phyloP scores from a whole-genome alignment of 1,284 basidiomycete genomes.

The Rugosomyces carneus region DNA sequence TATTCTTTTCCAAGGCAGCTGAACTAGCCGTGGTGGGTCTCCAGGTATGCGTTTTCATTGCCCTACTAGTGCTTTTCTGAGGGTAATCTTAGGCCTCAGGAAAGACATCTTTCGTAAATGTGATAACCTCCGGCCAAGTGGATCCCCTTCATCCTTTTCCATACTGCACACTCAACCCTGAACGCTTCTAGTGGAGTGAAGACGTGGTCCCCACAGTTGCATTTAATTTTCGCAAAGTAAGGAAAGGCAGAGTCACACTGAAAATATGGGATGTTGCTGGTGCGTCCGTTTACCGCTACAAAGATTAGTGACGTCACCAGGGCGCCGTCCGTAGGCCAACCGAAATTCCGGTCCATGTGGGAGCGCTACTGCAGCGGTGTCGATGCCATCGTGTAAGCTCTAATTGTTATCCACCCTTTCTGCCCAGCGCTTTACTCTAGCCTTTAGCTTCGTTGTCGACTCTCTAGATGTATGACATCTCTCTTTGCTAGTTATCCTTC shows the following conservation, averaged over 20 bases:
- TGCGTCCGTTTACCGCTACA: constrained; percentile 22
- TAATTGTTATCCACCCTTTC: constrained; percentile 1
- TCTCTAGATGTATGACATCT: constrained; percentile 66
- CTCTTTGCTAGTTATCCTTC: not conserved
- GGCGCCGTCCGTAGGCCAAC: constrained; percentile 56
- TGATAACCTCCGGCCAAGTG: constrained; percentile 82
- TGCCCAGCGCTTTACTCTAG: constrained; percentile 10
- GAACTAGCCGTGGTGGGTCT: constrained; percentile 93
- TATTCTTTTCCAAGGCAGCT: constrained; percentile 86
- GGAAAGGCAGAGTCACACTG: constrained; percentile 86
- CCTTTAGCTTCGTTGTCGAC: constrained; percentile 82
- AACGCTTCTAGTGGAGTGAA: constrained; percentile 67
- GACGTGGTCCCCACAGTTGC: constrained; percentile 93
- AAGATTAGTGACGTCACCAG: constrained; percentile 12
- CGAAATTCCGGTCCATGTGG: constrained; percentile 92
- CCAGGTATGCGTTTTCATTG: constrained; percentile 48
- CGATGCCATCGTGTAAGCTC: constrained; percentile 84
- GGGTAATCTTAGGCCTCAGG: constrained; percentile 72
- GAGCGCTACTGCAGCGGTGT: constrained; percentile 94
- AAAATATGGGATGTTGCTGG: constrained; percentile 95
- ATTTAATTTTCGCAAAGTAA: constrained; percentile 82
- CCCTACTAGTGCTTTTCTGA: constrained; percentile 1
- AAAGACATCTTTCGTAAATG: constrained; percentile 92
- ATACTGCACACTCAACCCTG: not conserved
- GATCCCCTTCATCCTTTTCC: constrained; percentile 13